Evolutionary conservation across 2,329 filamentous ascomycete species (phyloP), one percentile per base, ranked within the genome.

Genomic region (Scleromitrula shiraiana): DNA sequence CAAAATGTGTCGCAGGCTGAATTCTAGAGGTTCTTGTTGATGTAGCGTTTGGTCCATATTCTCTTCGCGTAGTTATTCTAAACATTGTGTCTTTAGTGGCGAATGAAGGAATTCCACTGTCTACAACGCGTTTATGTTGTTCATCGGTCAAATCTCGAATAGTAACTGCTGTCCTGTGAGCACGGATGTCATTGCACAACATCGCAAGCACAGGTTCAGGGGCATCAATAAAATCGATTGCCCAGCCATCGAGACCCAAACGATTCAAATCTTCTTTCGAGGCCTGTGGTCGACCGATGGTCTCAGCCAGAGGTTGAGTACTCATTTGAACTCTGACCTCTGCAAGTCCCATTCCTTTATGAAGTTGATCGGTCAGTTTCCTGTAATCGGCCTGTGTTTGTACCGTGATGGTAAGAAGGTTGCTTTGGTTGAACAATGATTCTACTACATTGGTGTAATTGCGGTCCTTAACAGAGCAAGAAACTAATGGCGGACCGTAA

Each of bases 171-270:
- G 83, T 82, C 22, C 71, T 69, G 58, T 95, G 80, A 6, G 96
- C 66, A 45, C 70, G 75, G 50, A 76, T 78, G 56, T 86, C 83
- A 10, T 80, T 76, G 65, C 89, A 96, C 19, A 98, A 76, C 85
- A 95, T 93, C 6, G 88, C 84, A 27, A 97, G 69, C 1, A 98
- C 87, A 2, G 86, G 77, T 1, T 83, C 80, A 0, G 94, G 94
- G 0, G 91, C 93, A 27, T 82, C 75, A 5, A 98, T 63, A 50
- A 77, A 87, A 60, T 97, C 85, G 22, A 86, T 73, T 0, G 88
- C 82, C 69, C 85, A 95, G 2, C 83, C 82, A 54, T 94, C 84
- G 41, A 98, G 77, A 0, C 88, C 88, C 65, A 80, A 50, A 33
- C 59, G 50, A 44, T 61, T 60, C 48, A 88, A 65, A 44, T 87